phyloP scores from a whole-genome alignment of 768 basidiomycete species.

The Collybia sordida region DNA sequence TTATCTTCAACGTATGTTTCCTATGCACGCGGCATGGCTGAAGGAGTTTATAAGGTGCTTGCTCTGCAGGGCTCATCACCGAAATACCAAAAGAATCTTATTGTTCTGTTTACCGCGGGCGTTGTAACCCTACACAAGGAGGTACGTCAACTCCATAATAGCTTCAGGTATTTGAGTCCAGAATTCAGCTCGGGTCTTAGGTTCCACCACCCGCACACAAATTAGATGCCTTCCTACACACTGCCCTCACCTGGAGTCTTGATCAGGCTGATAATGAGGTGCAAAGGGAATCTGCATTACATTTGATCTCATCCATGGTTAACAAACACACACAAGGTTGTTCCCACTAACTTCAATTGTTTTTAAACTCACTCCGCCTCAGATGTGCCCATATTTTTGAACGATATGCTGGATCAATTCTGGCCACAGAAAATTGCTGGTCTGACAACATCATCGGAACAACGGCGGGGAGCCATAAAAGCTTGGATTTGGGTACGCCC shows the following conservation, averaged over 20 bases:
- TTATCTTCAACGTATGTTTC: constrained; percentile 49
- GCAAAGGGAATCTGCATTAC: constrained; percentile 56
- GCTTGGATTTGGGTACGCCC: constrained; percentile 69
- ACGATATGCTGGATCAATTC: constrained; percentile 40
- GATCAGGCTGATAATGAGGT: constrained; percentile 40
- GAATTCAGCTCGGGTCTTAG: constrained; percentile 28
- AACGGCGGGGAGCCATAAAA: constrained; percentile 50
- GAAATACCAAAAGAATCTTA: constrained; percentile 55
- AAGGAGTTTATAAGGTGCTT: constrained; percentile 4
- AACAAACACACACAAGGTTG: constrained; percentile 78
- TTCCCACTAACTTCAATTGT: constrained; percentile 9
- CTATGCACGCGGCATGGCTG: constrained; percentile 6
- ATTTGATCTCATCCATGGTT: constrained; percentile 63
- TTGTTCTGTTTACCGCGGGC: constrained; percentile 66
- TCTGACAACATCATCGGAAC: constrained; percentile 22
- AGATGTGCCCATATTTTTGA: constrained; percentile 52
- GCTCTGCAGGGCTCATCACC: constrained; percentile 45
- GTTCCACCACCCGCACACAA: constrained; percentile 49
- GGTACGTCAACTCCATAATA: constrained; percentile 38
- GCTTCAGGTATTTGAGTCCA: background rate
- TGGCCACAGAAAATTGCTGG: constrained; percentile 50
- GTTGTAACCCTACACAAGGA: constrained; percentile 66
- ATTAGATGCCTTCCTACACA: constrained; percentile 49
- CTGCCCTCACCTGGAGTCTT: constrained; percentile 62
- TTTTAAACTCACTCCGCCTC: background rate